Base-by-base conservation (phyloP, 495 filamentous ascomycete species). In the Geoglossum glabrum region DNA sequence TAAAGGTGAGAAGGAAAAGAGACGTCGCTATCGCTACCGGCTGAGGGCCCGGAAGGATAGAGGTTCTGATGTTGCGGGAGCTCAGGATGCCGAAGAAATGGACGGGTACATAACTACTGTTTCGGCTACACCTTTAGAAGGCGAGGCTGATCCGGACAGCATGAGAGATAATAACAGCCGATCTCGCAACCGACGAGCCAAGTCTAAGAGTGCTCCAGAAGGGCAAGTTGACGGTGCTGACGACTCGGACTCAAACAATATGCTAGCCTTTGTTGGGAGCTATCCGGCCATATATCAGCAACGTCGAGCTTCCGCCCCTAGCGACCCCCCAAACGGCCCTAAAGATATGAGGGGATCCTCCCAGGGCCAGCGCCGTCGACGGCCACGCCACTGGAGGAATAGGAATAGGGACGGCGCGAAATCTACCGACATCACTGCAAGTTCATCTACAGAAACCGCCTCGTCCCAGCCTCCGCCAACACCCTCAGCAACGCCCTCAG, bases 181-280 rank as follows among this genome's bases (percentile, higher is more conserved):
- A 19, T 2, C 54, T 56, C 54, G 49, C 31, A 56, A 17, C 13
- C 54, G 54, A 33, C 28, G 54, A 23, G 54, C 54, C 31, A 36
- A 26, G 30, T 56, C 54, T 26, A 56, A 40, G 54, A 56, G 54
- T 28, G 54, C 31, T 1, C 54, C 54, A n/a, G 54, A 56, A 2
- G 54, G 31, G 19, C 54, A 56, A 56, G n/a, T 26, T 2, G 54
- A 56, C 31, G 54, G 54, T 19, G 54, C 10, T 26, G 27, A 38
- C 23, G 36, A 56, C 31, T 45, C 54, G 6, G 54, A 36, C 6
- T 27, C 31, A 17, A 56, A 27, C 30, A 28, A 27, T 17, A n/a
- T n/a, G 11, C 8, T 26, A 3, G 23, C 5, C 26, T 27, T 27
- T 27, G 4, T 13, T n/a, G 49, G 49, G 11, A 52, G 30, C 19